phyloP scores from a whole-genome alignment of 345 rosid species.

The Combretum micranthum region DNA sequence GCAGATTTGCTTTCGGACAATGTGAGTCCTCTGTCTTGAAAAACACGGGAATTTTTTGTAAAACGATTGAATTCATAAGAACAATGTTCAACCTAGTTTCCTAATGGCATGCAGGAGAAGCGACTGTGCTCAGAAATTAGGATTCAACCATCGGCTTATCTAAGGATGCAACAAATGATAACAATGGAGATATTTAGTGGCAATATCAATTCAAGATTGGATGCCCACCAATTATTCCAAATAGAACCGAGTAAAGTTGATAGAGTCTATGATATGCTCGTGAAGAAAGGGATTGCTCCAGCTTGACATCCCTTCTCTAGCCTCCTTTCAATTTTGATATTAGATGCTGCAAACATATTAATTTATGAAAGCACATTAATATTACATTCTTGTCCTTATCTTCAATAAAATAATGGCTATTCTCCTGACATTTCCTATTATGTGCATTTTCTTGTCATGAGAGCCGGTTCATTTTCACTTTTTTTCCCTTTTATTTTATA shows the following conservation, averaged over 20 bases:
- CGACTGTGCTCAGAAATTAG: constrained; percentile 65
- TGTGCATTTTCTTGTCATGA: no score
- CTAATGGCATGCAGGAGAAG: constrained; percentile 64
- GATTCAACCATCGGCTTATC: constrained; percentile 70
- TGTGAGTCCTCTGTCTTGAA: constrained; percentile 33
- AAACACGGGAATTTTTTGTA: background rate
- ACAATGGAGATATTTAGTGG: constrained; percentile 72
- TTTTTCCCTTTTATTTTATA: no score
- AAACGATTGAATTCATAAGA: no score
- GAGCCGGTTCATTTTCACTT: no score
- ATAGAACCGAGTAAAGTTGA: constrained; percentile 75
- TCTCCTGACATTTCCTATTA: no score
- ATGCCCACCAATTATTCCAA: constrained; percentile 74
- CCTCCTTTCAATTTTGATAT: no score
- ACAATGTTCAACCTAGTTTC: no score
- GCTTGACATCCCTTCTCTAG: constrained; percentile 7
- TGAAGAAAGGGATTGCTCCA: constrained; percentile 83
- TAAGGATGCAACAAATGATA: constrained; percentile 79
- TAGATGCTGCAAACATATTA: no score
- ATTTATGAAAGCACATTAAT: no score
- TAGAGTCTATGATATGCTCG: constrained; percentile 84
- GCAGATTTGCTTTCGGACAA: constrained; percentile 72
- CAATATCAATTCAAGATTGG: constrained; percentile 60
- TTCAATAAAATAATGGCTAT: no score
- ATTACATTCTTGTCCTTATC: no score